Base-by-base conservation (phyloP, 1,139 yeast genomes). In the Suhomyces wounanorum region DNA sequence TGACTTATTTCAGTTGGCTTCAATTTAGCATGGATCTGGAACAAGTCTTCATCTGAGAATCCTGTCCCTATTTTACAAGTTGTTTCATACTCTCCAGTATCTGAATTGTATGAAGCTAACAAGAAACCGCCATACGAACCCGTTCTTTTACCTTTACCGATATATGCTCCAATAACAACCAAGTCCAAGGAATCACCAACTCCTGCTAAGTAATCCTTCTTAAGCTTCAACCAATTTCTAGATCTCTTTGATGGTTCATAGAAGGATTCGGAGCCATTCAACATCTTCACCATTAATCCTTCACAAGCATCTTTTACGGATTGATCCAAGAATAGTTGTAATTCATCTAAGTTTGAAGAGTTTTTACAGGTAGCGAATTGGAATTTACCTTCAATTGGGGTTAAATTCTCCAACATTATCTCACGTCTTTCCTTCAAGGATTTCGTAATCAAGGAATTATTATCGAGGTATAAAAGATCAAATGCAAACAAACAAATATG, bases 11-110 rank as follows among this genome's bases (percentile, higher is more conserved):
- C 96, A 0, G 94, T 84, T 4, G 89, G 85, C 42, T 85, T 81
- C 50, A 94, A 75, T 50, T 76, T 76, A 36, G 78, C 79, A 62
- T 86, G 78, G 38, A 94, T 68, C 40, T 70, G 70, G 35, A 81
- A 81, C 52, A 94, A 75, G 62, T 85, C 81, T 55, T 89, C 97
- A 57, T 94, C 99, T 38, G 92, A 83, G 65, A 94, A 94, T 0
- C 99, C 99, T 0, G 99, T 95, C 42, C 99, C 99, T 50, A 95
- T 92, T 67, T 95, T 94, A 72, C 99, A 94, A 42, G 96, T 87
- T 0, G 97, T 89, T 66, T 94, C 99, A 63, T 83, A 90, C 60
- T 91, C 97, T 21, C 96, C 98, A 0, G 90, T 81, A 55, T 92
- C 97, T 48, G 84, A 83, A 63, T 94, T 92, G 66, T 90, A 92